These are phyloP conservation scores for Galeopsis tetrahit DNA, from an alignment of 257 asterid genomes.

Conservation along the genomic window DNA sequence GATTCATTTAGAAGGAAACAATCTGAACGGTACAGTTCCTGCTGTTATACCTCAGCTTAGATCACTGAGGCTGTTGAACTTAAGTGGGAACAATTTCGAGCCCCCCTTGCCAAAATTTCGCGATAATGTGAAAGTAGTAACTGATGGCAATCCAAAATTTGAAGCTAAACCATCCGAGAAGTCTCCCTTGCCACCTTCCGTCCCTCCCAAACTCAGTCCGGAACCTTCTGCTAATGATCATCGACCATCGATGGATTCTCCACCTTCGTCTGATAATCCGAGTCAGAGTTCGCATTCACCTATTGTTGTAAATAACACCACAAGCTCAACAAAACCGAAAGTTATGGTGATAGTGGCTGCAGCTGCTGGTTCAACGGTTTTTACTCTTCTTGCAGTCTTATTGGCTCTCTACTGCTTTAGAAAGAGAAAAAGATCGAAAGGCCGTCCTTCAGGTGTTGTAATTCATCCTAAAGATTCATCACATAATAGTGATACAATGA, in stretches of 20 bases:
- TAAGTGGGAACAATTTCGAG: conserved; percentile 59
- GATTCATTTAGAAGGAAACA: conserved; percentile 73
- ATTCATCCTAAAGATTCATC: conserved; percentile 53
- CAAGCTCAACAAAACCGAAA: conserved; percentile 28
- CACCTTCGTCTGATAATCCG: conserved; percentile 5
- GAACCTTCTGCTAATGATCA: conserved; percentile 21
- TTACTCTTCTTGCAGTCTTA: conserved; percentile 35
- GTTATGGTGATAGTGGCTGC: conserved; percentile 33
- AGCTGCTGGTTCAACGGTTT: conserved; percentile 39
- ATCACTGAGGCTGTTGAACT: conserved; percentile 59
- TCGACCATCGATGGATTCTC: conserved; percentile 10
- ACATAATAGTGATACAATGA: conserved; percentile 37
- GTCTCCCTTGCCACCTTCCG: conserved; percentile 35
- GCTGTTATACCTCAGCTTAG: conserved; percentile 50
- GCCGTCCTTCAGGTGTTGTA: conserved; percentile 32
- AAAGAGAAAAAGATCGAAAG: conserved; percentile 34
- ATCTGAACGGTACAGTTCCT: conserved; percentile 65
- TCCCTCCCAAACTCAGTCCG: conserved; percentile 34
- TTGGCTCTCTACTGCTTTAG: conserved; percentile 40
- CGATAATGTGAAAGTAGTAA: conserved; percentile 46
- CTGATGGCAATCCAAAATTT: conserved; percentile 51
- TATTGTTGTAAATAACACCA: conserved; percentile 2
- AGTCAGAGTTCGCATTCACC: conserved; percentile 26
- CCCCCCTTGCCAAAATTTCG: conserved; percentile 71
- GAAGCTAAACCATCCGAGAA: conserved; percentile 21